These are phyloP conservation scores for Carex kokanica DNA, from an alignment of 176 grass and related monocot genomes.

Conservation along the genomic window DNA sequence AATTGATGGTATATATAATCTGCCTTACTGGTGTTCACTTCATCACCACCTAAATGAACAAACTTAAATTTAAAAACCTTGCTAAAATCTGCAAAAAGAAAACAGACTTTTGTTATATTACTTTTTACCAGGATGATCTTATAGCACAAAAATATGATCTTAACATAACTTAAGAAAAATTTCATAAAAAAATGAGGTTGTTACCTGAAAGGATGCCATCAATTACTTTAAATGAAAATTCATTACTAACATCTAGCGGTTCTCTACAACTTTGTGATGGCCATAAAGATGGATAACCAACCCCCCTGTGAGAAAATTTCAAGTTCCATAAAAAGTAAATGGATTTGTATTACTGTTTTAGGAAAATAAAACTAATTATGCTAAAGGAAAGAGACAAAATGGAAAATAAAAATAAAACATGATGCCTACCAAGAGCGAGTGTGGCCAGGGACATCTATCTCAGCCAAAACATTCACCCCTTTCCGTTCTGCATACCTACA, in stretches of 20 bases:
- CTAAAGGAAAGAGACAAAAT: neutral
- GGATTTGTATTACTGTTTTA: neutral
- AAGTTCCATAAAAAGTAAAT: neutral
- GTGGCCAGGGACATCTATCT: conserved; percentile 98
- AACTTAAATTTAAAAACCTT: conserved; percentile 98
- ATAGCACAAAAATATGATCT: neutral
- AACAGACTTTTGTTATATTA: neutral
- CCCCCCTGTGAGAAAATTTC: conserved; percentile 44
- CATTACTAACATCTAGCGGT: conserved; percentile 87
- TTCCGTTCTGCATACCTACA: conserved; percentile 77
- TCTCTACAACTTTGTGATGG: conserved; percentile 70
- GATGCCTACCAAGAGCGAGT: conserved; percentile 43
- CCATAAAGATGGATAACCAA: conserved; percentile 67
- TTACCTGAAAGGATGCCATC: conserved; percentile 97
- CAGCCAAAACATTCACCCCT: conserved; percentile 92
- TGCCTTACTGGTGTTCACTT: conserved; percentile 88
- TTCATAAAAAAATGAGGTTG: conserved; percentile 3
- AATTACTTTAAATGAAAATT: conserved; percentile 83
- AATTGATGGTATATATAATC: neutral
- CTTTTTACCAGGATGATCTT: neutral
- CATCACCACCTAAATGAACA: conserved; percentile 89
- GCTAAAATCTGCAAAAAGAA: conserved; percentile 74
- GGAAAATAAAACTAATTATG: neutral
- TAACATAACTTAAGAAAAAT: neutral
- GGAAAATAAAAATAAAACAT: neutral